Percentiles rank a stretch among this genome's conserved stretches.
Evolutionary conservation across 352 stramenopile genomes (phyloP).

Genomic region (Globisporangium uncinulatum): DNA sequence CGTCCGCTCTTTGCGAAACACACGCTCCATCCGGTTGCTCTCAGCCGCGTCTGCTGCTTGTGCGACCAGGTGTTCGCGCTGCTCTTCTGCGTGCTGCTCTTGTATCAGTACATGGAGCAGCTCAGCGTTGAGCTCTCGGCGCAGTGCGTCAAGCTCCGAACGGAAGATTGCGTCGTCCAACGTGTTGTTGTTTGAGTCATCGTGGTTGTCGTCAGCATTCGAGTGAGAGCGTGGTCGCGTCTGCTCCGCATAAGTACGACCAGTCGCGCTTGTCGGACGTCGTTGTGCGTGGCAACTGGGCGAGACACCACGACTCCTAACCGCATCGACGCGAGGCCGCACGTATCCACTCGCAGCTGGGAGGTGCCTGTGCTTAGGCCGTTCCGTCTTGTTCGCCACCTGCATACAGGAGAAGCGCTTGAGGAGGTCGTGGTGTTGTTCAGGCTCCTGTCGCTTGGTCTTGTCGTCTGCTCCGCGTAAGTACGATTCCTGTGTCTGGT

Average conservation of each 20-base stretch:
- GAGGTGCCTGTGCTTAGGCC: conserved; percentile 57
- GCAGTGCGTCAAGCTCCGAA: conserved; percentile 43
- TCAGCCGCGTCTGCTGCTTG: conserved; percentile 35
- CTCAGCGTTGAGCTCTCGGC: conserved; percentile 65
- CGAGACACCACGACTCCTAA: conserved; percentile 15
- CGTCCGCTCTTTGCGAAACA: conserved; percentile 65
- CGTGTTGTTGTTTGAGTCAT: conserved; percentile 10
- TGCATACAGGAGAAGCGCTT: conserved; percentile 83
- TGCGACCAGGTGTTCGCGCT: conserved; percentile 57
- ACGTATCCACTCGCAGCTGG: too few relatives aligned
- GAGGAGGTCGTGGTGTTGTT: conserved; percentile 70
- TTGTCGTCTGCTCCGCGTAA: conserved; percentile 54
- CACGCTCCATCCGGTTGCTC: conserved; percentile 46
- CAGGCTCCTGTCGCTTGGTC: conserved; percentile 46
- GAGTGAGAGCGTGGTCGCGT: background rate
- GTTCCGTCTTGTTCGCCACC: conserved; percentile 67
- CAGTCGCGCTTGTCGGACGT: background rate
- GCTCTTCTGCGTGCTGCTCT: conserved; percentile 77
- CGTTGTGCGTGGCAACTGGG: background rate
- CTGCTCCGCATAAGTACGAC: background rate
- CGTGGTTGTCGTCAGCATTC: conserved; percentile 1
- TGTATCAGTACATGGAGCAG: conserved; percentile 65
- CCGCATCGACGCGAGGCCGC: too few relatives aligned
- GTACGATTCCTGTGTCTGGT: conserved; percentile 34
- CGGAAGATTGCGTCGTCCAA: conserved; percentile 15